Base-by-base conservation (phyloP, 179 eudicot genomes). In the Silene coronaria region DNA sequence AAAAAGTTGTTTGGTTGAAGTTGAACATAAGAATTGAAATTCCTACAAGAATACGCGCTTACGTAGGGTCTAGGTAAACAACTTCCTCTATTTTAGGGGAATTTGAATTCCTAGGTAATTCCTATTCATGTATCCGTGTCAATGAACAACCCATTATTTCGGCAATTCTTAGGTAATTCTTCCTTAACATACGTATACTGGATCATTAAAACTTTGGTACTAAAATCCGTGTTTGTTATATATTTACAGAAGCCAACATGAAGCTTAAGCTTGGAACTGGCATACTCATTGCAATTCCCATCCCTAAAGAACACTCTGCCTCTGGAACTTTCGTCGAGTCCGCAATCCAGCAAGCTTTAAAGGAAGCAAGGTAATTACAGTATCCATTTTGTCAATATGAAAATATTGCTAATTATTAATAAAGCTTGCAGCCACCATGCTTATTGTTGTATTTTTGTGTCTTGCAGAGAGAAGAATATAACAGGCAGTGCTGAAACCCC, bases 401-500 rank as follows among this genome's bases (percentile, higher is more conserved):
- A 23, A 22, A 45, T 21, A 67, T 9, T 64, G 14, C n/a, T 70
- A 42, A 22, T 34, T 32, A 42, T 22, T 13, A 36, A 17, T 34
- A 72, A 30, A 55, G 17, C 48, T 30, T 57, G 36, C 38, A 27
- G 34, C 61, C 62, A 21, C 21, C 23, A 24, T 73, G 63, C 46
- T 64, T 63, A 45, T 60, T 70, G 34, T 27, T 19, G 2, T 24
- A 1, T 12, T 4, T n/a, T 51, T 71, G 42, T 6, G 12, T 60
- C 23, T 72, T 70, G 13, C 89, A 96, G 99, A 89, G 98, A 90
- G 81, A 88, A 88, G 80, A 87, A 88, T 65, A 80, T 96, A 72
- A 84, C 82, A 67, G 99, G 99, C 75, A 96, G 86, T 81, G 96
- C 96, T 45, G 98, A 93, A 87, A 96, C 99, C 63, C 99, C 99